phyloP scores from a whole-genome alignment of 352 stramenopile genomes.

The Phytophthora lateralis region DNA sequence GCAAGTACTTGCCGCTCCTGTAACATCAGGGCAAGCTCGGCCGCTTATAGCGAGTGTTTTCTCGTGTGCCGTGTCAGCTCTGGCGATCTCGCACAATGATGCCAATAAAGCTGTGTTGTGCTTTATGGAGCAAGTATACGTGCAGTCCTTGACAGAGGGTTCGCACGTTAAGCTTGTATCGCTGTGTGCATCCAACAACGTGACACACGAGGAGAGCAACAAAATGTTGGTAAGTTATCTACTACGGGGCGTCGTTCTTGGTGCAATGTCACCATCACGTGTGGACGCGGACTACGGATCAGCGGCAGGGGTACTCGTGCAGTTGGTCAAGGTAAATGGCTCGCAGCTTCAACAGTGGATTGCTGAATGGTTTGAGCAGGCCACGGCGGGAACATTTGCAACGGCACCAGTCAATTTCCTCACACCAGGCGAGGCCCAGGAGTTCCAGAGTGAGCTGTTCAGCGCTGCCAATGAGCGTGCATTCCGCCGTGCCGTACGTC shows the following conservation, averaged over 20 bases:
- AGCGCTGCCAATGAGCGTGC: conserved; percentile 59
- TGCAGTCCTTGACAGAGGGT: conserved; percentile 24
- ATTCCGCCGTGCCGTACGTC: conserved; percentile 75
- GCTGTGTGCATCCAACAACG: conserved; percentile 25
- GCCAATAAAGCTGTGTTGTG: conserved; percentile 94
- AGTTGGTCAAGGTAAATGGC: conserved; percentile 72
- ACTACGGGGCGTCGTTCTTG: conserved; percentile 68
- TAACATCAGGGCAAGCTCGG: conserved; percentile 7
- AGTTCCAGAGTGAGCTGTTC: conserved; percentile 79
- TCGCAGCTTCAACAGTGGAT: conserved; percentile 60
- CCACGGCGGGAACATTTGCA: conserved; percentile 42
- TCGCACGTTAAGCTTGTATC: conserved; percentile 26
- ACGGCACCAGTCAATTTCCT: conserved; percentile 60
- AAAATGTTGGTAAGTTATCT: conserved; percentile 69
- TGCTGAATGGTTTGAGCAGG: conserved; percentile 67
- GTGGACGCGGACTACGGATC: conserved; percentile 86
- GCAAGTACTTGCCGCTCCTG: conserved; percentile 57
- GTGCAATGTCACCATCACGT: conserved; percentile 56
- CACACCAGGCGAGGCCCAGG: conserved; percentile 52
- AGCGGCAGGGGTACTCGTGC: conserved; percentile 70
- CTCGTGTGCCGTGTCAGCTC: conserved; percentile 83
- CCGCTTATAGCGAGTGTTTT: conserved; percentile 83
- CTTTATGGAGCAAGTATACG: conserved; percentile 85
- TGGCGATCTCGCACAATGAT: conserved; percentile 93
- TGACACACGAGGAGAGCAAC: conserved; percentile 25